Evolutionary conservation across 306 rosid species (phyloP).

Genomic region (Purshia tridentata): DNA sequence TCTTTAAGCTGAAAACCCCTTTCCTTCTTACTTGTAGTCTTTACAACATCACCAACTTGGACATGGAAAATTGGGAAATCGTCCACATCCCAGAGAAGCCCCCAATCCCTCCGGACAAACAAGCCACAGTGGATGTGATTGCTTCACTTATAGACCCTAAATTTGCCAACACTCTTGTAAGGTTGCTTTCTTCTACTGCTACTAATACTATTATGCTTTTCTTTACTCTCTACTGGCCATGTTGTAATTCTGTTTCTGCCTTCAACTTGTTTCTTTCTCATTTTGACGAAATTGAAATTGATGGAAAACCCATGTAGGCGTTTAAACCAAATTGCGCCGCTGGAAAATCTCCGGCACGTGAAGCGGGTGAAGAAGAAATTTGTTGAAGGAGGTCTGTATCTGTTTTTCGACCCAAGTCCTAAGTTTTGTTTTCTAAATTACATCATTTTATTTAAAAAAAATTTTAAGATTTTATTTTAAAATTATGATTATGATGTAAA

Average conservation of each 20-base stretch:
- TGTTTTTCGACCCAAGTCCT: not conserved
- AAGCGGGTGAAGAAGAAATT: constrained; percentile 72
- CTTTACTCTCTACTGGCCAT: not conserved
- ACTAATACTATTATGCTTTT: not conserved
- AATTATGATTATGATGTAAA: too few relatives aligned
- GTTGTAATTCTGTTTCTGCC: not conserved
- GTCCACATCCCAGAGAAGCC: constrained; percentile 62
- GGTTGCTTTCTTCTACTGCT: too few relatives aligned
- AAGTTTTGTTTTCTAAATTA: not conserved
- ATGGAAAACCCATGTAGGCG: constrained; percentile 35
- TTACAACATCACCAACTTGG: not conserved
- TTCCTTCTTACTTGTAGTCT: too few relatives aligned
- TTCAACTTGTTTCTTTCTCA: not conserved
- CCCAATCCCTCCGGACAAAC: constrained; percentile 54
- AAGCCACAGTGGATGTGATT: constrained; percentile 62
- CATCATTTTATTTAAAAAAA: too few relatives aligned
- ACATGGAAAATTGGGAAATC: constrained; percentile 37
- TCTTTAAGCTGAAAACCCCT: too few relatives aligned
- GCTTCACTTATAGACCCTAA: constrained; percentile 68
- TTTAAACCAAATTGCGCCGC: constrained; percentile 64
- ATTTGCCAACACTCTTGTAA: constrained; percentile 63
- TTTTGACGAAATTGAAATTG: not conserved
- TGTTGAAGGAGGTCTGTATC: constrained; percentile 49
- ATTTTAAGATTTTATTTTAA: too few relatives aligned
- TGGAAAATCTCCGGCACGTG: constrained; percentile 68